A percentile compares a stretch with the other conserved stretches of the same genome.
Evolutionary conservation across 495 filamentous ascomycete genomes (phyloP).

Genomic region (Xylona heveae): DNA sequence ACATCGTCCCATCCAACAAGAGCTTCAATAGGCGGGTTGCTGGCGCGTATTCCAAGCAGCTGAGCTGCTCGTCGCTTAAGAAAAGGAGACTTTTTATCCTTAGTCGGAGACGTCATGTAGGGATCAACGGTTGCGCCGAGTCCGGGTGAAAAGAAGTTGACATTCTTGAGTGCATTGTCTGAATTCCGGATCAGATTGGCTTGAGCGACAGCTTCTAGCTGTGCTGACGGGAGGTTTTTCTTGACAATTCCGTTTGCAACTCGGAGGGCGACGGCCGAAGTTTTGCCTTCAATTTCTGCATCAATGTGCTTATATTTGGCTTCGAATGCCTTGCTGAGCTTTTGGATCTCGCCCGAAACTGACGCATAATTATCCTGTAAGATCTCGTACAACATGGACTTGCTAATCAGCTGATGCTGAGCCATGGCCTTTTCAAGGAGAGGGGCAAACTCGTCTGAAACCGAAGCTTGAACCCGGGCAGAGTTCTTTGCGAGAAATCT

Average conservation of each 20-base stretch:
- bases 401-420: background rate
- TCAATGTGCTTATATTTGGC: background rate
- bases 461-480: background rate
- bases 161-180: background rate
- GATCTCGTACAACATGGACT: background rate
- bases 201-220: conserved; percentile 1
- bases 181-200: background rate
- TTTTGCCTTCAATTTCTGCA: background rate
- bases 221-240: background rate
- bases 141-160: conserved; percentile 5
- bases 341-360: background rate
- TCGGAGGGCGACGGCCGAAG: background rate
- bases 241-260: background rate
- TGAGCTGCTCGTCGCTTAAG: background rate
- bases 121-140: conserved; percentile 1
- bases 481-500: background rate
- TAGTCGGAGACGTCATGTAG: background rate
- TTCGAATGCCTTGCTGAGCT: background rate
- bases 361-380: background rate
- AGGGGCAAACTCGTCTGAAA: background rate
- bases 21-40: background rate
- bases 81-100: background rate
- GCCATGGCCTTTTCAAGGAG: background rate
- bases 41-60: background rate
- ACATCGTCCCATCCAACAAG: conserved; percentile 4